Evolutionary conservation across 805 yeast genomes (phyloP).

Genomic region (Saccharomycopsis lassenensis): DNA sequence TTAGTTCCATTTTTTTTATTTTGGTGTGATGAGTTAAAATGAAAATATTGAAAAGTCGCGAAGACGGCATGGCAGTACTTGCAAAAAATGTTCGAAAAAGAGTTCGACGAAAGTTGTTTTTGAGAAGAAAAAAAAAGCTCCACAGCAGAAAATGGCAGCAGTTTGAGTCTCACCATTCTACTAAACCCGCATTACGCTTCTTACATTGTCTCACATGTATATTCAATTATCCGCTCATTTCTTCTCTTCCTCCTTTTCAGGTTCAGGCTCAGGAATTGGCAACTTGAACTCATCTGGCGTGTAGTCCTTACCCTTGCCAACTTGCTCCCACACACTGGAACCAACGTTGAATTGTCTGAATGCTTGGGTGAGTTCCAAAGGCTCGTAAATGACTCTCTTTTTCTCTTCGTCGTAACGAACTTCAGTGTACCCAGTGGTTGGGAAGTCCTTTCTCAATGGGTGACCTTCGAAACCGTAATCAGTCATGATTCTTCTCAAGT

Average conservation of each 20-base stretch:
- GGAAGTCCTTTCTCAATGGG: conserved; percentile 87
- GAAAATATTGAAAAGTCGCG: not conserved
- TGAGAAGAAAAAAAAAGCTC: too few species aligned
- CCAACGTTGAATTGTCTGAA: conserved; percentile 87
- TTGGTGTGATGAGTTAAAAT: not conserved
- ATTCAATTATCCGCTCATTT: too few species aligned
- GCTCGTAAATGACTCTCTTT: conserved; percentile 82
- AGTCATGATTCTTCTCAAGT: conserved; percentile 79
- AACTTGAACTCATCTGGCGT: conserved; percentile 74
- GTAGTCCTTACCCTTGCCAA: conserved; percentile 74
- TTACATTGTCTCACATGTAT: too few species aligned
- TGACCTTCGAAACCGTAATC: conserved; percentile 91
- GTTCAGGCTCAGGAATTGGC: conserved; percentile 75
- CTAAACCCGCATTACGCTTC: too few species aligned
- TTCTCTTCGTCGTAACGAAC: conserved; percentile 85
- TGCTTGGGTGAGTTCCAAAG: conserved; percentile 84
- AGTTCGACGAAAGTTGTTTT: too few species aligned
- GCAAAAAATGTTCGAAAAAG: not conserved
- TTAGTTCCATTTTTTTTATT: conserved; percentile 6
- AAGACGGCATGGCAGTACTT: too few species aligned
- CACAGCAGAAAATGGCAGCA: too few species aligned
- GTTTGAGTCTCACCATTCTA: too few species aligned
- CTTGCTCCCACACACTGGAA: conserved; percentile 84
- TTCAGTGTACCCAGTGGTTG: conserved; percentile 85
- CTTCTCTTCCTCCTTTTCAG: conserved; percentile 33